Evolutionary conservation across 768 basidiomycete species (phyloP), one percentile per base, ranked within the genome.

Genomic region (Russula griseocarnosa): DNA sequence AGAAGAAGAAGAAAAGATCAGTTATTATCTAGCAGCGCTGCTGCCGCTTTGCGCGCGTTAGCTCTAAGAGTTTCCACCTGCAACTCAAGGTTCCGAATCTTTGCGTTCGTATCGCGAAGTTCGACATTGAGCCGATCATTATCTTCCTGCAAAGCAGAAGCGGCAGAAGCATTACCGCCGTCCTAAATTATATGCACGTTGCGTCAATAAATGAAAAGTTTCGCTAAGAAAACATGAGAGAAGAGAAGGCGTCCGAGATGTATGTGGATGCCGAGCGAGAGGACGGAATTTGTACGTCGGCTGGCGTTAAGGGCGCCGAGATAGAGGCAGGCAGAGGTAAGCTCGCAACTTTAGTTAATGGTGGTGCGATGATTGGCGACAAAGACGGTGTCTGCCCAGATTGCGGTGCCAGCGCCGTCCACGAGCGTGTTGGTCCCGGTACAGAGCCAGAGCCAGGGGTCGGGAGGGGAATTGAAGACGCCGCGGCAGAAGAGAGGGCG

Each of bases 41-140:
- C n/a, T n/a, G n/a, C n/a, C n/a, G n/a, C n/a, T n/a, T n/a, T n/a
- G n/a, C n/a, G n/a, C n/a, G n/a, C n/a, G 70, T 92, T 93, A 20
- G 86, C 85, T 62, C 82, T 82, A 67, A 90, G 73, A 16, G 80
- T 79, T 76, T 94, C 91, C 22, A 93, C 83, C 76, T 92, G 88
- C 63, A 94, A 72, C 76, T 94, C 92, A 55, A 95, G 74, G 69
- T 87, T 87, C 62, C 94, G 79, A 58, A 95, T 93, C 77, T 88
- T 84, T 74, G 86, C 85, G 46, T 88, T 81, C 38, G 90, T 87
- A 28, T 92, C 92, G 32, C 91, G 82, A 50, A 95, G 80, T 69
- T 92, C 89, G 2, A 74, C 73, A 13, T 74, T 81, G 59, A 94
- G 79, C 3, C 78, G 79, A 0, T 78, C 78, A 67, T 90, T 92